Conservation (phyloP, 257 asterid genomes). For the Solanum medicagineum region DNA sequence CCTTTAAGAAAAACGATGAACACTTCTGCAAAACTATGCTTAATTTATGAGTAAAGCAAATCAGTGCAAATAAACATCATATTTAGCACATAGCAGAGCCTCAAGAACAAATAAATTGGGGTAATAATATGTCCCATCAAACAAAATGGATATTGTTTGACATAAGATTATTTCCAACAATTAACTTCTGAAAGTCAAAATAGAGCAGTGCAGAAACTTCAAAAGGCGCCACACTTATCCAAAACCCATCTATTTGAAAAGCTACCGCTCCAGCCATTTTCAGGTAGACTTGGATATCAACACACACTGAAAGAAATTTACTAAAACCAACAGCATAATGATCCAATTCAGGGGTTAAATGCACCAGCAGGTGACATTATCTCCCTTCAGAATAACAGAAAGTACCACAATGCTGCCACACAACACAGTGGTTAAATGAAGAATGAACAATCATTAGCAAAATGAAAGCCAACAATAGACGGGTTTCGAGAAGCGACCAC, state of each 20-base stretch:
- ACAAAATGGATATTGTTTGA: neutral
- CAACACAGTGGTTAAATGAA: neutral
- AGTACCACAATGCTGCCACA: neutral
- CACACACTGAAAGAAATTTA: neutral
- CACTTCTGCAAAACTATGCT: neutral
- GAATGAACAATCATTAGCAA: neutral
- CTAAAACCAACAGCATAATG: neutral
- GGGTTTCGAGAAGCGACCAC: neutral
- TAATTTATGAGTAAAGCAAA: neutral
- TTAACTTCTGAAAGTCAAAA: neutral
- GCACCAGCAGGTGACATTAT: neutral
- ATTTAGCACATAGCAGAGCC: neutral
- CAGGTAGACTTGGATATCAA: neutral
- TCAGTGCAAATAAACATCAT: neutral
- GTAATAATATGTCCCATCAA: neutral
- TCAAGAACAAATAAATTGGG: neutral
- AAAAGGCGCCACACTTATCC: neutral
- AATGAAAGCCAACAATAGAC: neutral
- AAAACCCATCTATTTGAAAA: neutral
- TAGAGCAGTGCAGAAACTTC: neutral
- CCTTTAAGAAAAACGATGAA: neutral
- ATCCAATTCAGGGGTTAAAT: neutral
- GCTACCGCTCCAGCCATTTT: neutral
- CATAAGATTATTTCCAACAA: neutral
- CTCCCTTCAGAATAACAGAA: neutral